Base-by-base conservation (phyloP, 1,139 yeast genomes). In the Kodamaea arcana region DNA sequence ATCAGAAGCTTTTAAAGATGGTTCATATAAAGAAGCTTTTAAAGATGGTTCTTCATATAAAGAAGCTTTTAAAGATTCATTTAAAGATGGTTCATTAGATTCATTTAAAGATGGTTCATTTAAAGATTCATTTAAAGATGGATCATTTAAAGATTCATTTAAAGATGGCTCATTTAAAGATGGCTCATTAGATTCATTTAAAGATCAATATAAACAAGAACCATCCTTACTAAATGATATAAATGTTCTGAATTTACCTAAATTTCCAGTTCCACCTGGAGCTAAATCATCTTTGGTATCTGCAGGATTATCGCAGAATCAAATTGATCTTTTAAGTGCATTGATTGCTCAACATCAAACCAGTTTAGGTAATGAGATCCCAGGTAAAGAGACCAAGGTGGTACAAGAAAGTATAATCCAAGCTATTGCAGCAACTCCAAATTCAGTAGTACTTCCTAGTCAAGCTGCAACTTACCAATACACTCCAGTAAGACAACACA, bases 251-350 rank as follows among this genome's bases (percentile, higher is more conserved):
- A 49, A 53, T 15, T 56, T 80, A 22, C 86, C 86, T 14, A 72
- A 75, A 45, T 78, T 79, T 25, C 75, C 76, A 0, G 85, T 83
- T 3, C 92, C 92, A 1, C 80, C 79, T 4, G 86, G 86, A 4
- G 90, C 88, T 1, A 72, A 78, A 43, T 61, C 66, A 15, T 74
- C 86, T 1, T 56, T 83, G 31, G 72, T 70, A 13, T 72, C 77
- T 15, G 85, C 82, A 1, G 92, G 92, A 0, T 65, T 82, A 31
- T 65, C 78, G 5, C 76, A 71, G 41, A 78, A 76, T 30, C 90
- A 83, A 52, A 81, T 83, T 15, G 87, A 81, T 50, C 77, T 85
- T 3, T 62, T 83, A 28, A 78, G 85, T 16, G 85, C 86, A 1
- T 62, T 83, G 36, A 77, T 82, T 27, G 90, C 88, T 0, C 83